These are phyloP conservation scores for Chrysoporthe puriensis DNA, from an alignment of 2,329 filamentous ascomycete species.

Conservation along the genomic window DNA sequence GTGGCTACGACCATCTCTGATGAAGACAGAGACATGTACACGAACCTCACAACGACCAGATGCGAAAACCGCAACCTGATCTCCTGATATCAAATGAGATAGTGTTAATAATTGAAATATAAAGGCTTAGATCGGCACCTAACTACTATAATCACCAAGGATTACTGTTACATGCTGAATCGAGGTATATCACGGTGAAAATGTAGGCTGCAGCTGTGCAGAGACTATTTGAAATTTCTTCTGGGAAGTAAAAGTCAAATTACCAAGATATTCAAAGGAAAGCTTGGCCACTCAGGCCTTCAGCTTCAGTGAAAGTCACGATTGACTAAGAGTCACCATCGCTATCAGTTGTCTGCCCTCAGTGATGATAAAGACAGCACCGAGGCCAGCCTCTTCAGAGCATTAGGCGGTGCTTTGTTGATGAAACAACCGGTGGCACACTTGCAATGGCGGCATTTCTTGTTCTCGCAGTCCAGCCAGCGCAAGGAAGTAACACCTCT, in stretches of 20 bases:
- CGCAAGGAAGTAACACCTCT: constrained; percentile 6
- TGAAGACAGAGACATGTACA: no score
- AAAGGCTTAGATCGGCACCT: background rate
- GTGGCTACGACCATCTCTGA: no score
- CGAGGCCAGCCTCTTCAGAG: constrained; percentile 2
- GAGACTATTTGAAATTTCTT: background rate
- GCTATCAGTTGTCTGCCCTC: background rate
- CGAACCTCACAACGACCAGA: no score
- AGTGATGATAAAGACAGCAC: background rate
- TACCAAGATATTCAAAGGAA: background rate
- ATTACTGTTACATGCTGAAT: background rate
- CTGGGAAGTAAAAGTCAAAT: no score
- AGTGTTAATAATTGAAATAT: no score
- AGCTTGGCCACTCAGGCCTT: background rate
- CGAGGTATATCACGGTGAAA: background rate
- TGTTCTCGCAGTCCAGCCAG: constrained; percentile 20
- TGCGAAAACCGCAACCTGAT: no score
- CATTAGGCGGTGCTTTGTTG: constrained; percentile 7
- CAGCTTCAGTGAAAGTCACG: background rate
- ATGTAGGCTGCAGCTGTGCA: background rate
- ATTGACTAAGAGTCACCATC: background rate
- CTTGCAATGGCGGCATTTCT: constrained; percentile 8
- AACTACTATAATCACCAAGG: no score
- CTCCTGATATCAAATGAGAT: no score
- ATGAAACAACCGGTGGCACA: constrained; percentile 12